These are phyloP conservation scores for Acanthamoeba sp. DNA, from an alignment of 208 protist species.

Conservation along the genomic window DNA sequence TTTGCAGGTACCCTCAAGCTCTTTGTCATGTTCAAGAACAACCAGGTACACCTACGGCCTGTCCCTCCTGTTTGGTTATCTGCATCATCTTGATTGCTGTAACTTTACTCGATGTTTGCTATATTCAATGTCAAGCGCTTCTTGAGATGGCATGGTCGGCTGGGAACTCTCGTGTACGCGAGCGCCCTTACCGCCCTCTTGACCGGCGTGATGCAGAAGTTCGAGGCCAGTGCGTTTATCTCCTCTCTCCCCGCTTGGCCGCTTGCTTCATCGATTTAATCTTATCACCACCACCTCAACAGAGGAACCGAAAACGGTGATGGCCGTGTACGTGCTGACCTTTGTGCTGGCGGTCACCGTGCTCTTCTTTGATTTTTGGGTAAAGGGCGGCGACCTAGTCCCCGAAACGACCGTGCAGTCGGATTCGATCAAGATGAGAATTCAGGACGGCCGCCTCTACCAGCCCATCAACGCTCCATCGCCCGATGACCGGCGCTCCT, in stretches of 20 bases:
- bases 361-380: conserved; percentile 49
- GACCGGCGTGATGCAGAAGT: conserved; percentile 18
- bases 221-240: not conserved
- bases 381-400: not conserved
- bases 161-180: conserved; percentile 24
- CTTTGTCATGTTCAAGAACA: conserved; percentile 3
- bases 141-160: not conserved
- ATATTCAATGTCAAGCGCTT: not conserved
- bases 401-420: not conserved
- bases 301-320: not conserved
- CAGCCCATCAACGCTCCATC: not conserved
- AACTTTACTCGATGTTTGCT: no score
- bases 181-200: conserved; percentile 9
- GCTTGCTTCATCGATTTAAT: no score
- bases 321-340: not conserved
- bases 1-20: conserved; percentile 23
- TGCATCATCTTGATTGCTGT: no score
- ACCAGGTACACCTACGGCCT: not conserved
- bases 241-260: not conserved
- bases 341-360: not conserved
- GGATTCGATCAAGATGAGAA: not conserved
- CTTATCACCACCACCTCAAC: not conserved
- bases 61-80: no score
- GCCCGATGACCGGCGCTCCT: not conserved
- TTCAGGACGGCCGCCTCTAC: not conserved